phyloP scores from a whole-genome alignment of 2,329 filamentous ascomycete genomes.

The Alternaria postmessia region DNA sequence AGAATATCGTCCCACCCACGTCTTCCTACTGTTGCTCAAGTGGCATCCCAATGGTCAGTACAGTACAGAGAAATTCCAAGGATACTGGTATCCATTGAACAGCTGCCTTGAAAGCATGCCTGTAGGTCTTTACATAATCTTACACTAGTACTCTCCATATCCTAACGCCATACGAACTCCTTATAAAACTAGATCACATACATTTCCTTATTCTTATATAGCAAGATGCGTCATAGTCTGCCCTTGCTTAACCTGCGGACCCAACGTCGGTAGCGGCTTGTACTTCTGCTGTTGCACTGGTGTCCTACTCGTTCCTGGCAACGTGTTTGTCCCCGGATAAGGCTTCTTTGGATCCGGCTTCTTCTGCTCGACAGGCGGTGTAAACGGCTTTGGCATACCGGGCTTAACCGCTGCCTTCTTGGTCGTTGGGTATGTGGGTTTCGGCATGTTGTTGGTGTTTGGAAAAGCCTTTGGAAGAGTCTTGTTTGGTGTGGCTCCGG shows the following conservation, averaged over 20 bases:
- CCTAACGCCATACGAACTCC: background rate
- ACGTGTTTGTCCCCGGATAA: conserved; percentile 44
- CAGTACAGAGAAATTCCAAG: too few relatives aligned
- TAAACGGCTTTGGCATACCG: conserved; percentile 38
- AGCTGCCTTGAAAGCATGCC: too few relatives aligned
- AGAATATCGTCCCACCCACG: too few relatives aligned
- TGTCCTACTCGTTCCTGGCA: conserved; percentile 36
- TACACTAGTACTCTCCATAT: background rate
- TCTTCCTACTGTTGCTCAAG: too few relatives aligned
- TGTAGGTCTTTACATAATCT: background rate
- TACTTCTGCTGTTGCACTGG: conserved; percentile 37
- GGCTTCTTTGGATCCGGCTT: conserved; percentile 26
- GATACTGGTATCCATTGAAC: background rate
- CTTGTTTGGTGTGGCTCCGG: conserved; percentile 13
- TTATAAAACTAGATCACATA: background rate
- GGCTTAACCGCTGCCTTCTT: conserved; percentile 43
- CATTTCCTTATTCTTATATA: conserved; percentile 12
- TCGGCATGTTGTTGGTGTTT: conserved; percentile 20
- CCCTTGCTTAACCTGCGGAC: conserved; percentile 34
- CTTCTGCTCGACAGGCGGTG: conserved; percentile 24
- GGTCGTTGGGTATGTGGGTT: conserved; percentile 24
- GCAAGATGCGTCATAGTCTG: conserved; percentile 42
- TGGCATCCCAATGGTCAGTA: too few relatives aligned
- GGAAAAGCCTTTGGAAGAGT: conserved; percentile 16
- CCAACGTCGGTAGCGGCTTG: conserved; percentile 37